Conservation (phyloP, 163 green algal species). For the Scenedesmus sp. region DNA sequence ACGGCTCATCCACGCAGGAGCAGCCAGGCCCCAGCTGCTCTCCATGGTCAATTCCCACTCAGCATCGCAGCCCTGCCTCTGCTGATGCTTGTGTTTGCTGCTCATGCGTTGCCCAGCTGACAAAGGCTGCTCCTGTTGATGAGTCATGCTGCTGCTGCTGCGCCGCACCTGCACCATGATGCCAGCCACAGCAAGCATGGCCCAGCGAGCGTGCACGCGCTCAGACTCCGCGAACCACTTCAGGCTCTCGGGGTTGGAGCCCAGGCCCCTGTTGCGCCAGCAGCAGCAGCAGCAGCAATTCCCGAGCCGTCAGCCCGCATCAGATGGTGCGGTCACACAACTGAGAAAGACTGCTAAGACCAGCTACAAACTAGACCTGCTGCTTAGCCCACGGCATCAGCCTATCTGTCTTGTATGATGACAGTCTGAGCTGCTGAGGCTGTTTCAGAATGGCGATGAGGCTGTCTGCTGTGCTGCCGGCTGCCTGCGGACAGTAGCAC, state of each 20-base stretch:
- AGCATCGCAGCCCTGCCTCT: not conserved
- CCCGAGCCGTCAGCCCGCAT: not conserved
- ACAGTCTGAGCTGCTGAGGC: not conserved
- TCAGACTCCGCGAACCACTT: slow-evolving; percentile 78
- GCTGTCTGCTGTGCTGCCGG: not conserved
- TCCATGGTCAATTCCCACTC: too few relatives aligned
- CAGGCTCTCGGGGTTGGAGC: slow-evolving; percentile 74
- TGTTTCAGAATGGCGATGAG: not conserved
- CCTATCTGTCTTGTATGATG: not conserved
- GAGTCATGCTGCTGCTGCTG: not conserved
- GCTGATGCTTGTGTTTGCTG: not conserved
- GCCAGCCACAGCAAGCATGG: slow-evolving; percentile 82
- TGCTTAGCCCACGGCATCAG: not conserved
- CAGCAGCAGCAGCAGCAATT: not conserved
- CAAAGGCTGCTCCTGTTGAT: not conserved
- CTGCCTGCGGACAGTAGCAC: not conserved
- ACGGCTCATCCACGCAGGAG: too few relatives aligned
- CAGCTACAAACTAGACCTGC: not conserved
- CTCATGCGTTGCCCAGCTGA: not conserved
- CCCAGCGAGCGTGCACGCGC: slow-evolving; percentile 81
- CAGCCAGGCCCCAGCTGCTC: too few relatives aligned
- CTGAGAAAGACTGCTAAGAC: not conserved
- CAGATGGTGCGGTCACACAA: not conserved
- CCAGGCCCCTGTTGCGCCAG: slow-evolving; percentile 71
- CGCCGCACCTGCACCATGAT: slow-evolving; percentile 74